Evolutionary conservation across 306 rosid genomes (phyloP), one percentile per base, ranked within the genome.

Genomic region (Lupinus albus): DNA sequence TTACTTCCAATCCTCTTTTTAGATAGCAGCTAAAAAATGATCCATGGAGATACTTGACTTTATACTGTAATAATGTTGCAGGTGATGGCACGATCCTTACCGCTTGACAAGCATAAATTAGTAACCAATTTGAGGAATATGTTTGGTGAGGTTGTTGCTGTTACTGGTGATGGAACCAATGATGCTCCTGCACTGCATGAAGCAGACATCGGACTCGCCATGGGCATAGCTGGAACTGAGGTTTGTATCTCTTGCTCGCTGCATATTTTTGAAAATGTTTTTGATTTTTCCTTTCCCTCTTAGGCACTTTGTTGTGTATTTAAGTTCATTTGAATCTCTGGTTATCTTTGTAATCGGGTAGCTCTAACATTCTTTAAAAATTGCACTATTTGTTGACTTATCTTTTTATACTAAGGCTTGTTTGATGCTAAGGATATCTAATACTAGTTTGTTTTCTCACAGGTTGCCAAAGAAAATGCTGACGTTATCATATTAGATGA

Each of bases 151-250:
- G 90, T 93, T 38, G 96, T 93, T 48, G 97, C 99, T 28, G 99
- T 93, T 62, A 93, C 97, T 33, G 99, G 99, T 0, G 99, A 93
- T 74, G 99, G 99, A 73, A 90, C 94, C 63, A 90, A 90, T 50
- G 99, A 93, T 49, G 99, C 99, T 53, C 99, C 97, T 63, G 99
- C 99, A 61, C 76, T 93, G 85, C 90, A 73, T 59, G 99, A 93
- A 80, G 65, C 99, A 38, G 96, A 93, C 83, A 93, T 93, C 61
- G 99, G 99, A 77, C 96, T 93, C 75, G 92, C 99, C 48, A 93
- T 93, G 99, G 99, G 99, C 68, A 90, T 93, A 77, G 97, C 96
- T 18, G 99, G 99, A 74, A 90, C 97, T 0, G 96, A 93, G 96
- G 99, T 89, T 13, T 41, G 79, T 76, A 25, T 73, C 78, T 75